Conservation (phyloP, 2,329 filamentous ascomycete species). For the Fusarium denticulatum region DNA sequence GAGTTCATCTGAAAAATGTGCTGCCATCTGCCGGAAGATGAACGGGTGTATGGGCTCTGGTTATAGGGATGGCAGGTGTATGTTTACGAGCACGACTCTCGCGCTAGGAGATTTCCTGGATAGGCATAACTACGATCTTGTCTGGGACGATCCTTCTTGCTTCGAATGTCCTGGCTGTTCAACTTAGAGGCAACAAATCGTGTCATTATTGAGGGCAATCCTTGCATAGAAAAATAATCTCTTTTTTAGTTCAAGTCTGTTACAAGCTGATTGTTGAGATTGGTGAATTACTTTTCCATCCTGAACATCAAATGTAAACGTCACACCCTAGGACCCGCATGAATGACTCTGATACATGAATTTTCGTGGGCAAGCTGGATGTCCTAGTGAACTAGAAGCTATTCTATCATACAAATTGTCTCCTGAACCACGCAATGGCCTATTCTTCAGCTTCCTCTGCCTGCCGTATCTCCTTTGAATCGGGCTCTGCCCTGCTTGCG, state of each 20-base stretch:
- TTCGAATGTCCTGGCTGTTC: neutral
- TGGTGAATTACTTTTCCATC: rapidly evolving
- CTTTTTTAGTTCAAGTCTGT: neutral
- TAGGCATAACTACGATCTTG: neutral
- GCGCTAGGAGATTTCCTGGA: neutral
- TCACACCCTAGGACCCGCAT: rapidly evolving
- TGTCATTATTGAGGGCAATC: too few relatives aligned
- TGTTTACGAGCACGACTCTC: neutral
- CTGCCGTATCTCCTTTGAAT: neutral
- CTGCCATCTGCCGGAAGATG: neutral
- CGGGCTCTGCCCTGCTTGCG: neutral
- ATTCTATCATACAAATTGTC: neutral
- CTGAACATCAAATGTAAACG: neutral
- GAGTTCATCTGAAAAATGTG: neutral
- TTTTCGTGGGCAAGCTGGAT: rapidly evolving
- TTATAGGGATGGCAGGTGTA: neutral
- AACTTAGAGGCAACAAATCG: neutral
- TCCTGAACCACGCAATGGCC: neutral
- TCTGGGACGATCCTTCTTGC: neutral
- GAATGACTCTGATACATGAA: neutral
- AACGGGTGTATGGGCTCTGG: neutral
- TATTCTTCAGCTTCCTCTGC: neutral
- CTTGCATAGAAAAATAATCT: rapidly evolving
- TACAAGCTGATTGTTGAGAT: rapidly evolving
- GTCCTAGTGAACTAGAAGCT: rapidly evolving